Evolutionary conservation across 306 rosid genomes (phyloP), one percentile per base, ranked within the genome.

Genomic region (Fagus sylvatica): DNA sequence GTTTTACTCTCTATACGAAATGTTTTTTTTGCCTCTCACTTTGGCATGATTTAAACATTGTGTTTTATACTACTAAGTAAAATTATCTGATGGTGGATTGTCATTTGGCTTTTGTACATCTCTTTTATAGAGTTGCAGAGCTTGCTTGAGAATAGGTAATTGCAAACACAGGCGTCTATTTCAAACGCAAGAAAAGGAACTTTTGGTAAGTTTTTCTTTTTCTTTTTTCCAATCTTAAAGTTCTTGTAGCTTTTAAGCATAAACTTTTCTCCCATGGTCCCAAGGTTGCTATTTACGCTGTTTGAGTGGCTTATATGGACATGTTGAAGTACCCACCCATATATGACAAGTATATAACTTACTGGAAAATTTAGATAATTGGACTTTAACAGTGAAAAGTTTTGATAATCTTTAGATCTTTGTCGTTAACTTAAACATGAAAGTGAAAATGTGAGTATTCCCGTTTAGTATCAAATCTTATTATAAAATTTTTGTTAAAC

Each of bases 101-200:
- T 86, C 74, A 88, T 79, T 42, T 82, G 22, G 34, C 33, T 55
- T 78, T 67, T 78, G 42, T 76, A 56, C 76, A 33, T 75, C 59
- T 83, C 43, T 32, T 56, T 40, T 68, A 53, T 60, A 95, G 99
- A 65, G 84, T 77, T 69, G 75, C 81, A 86, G 81, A 82, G 78
- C 84, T 32, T 88, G 90, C 80, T 69, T 74, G 55, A 83, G 82
- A 73, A 88, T 86, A 82, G 91, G 93, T 77, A 89, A 73, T 53
- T 85, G 98, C 89, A 88, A 78, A 55, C 96, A 82, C 75, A 49
- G 42, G 75, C 74, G 81, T 39, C 83, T 90, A 64, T 74, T 95
- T 76, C 76, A 85, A 57, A 53, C 53, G 75, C 99, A 91, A 80
- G 88, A 93, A 88, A 95, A 84, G 82, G 99, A 95, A 78, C 88